Conservation (phyloP, 1,284 basidiomycete species). For the Ganoderma leucocontextum region DNA sequence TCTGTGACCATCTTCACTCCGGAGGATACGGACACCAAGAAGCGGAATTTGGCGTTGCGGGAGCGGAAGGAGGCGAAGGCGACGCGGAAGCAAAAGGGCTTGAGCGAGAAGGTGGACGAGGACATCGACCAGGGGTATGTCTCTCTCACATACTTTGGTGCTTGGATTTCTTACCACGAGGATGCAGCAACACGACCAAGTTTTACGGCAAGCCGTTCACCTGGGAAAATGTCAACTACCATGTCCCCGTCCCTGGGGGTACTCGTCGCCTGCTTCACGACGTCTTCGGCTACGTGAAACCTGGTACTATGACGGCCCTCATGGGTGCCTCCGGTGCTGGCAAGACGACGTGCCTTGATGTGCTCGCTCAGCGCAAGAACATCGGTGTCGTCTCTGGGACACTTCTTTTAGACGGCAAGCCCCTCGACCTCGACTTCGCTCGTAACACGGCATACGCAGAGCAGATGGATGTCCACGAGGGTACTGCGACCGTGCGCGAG, state of each 20-base stretch:
- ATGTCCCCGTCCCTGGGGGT: slow-evolving; percentile 78
- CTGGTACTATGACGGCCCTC: slow-evolving; percentile 82
- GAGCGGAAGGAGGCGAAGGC: slow-evolving; percentile 55
- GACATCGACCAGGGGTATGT: slow-evolving; percentile 37
- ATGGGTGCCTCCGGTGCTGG: slow-evolving; percentile 85
- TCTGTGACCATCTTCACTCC: slow-evolving; percentile 75
- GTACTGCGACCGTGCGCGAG: slow-evolving; percentile 87
- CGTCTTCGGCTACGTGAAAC: slow-evolving; percentile 89
- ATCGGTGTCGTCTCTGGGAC: slow-evolving; percentile 87
- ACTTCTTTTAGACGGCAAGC: slow-evolving; percentile 81
- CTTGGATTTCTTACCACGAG: not conserved
- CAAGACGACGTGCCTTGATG: slow-evolving; percentile 89
- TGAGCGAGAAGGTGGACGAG: slow-evolving; percentile 44
- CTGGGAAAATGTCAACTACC: slow-evolving; percentile 77
- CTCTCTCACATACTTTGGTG: slow-evolving; percentile 18
- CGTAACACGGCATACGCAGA: slow-evolving; percentile 79
- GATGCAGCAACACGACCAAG: slow-evolving; percentile 21
- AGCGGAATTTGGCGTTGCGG: slow-evolving; percentile 66
- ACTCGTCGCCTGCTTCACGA: slow-evolving; percentile 79
- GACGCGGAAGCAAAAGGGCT: slow-evolving; percentile 39
- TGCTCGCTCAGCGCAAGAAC: slow-evolving; percentile 88
- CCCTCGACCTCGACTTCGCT: slow-evolving; percentile 81
- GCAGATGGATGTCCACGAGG: slow-evolving; percentile 91
- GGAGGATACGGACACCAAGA: slow-evolving; percentile 73
- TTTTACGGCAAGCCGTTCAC: slow-evolving; percentile 65